Percentiles rank a stretch among this genome's conserved stretches.
phyloP scores from a whole-genome alignment of 352 stramenopile species.

The Phytophthora agathidicida region DNA sequence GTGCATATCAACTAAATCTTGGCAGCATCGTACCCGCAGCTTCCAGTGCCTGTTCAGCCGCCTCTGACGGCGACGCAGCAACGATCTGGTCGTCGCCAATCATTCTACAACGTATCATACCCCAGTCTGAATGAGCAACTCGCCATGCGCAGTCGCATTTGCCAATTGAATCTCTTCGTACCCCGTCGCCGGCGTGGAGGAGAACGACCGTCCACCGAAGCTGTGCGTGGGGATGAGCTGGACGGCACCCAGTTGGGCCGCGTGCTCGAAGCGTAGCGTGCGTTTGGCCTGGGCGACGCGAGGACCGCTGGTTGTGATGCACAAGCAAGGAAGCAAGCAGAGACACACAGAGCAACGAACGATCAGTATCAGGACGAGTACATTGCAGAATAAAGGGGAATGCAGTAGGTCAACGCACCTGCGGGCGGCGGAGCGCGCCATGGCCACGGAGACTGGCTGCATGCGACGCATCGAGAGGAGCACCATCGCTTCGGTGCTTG shows the following conservation, averaged over 20 bases:
- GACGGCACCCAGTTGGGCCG: conserved; percentile 46
- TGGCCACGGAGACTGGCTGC: conserved; percentile 49
- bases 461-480: conserved; percentile 69
- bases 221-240: conserved; percentile 52
- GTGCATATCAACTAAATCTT: conserved; percentile 1
- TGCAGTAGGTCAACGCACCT: conserved; percentile 20
- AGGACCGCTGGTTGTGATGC: conserved; percentile 23
- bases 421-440: conserved; percentile 32
- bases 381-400: not conserved
- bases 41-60: conserved; percentile 53
- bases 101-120: conserved; percentile 27
- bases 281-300: conserved; percentile 33
- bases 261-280: conserved; percentile 44
- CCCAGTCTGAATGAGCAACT: conserved; percentile 1
- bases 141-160: too few species aligned
- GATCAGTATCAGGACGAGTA: not conserved
- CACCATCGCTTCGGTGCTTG: conserved; percentile 42
- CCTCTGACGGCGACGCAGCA: conserved; percentile 50
- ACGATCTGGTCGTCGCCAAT: conserved; percentile 54
- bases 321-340: too few species aligned
- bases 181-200: conserved; percentile 53
- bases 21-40: conserved; percentile 30
- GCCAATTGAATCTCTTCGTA: conserved; percentile 25
- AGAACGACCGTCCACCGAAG: conserved; percentile 67
- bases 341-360: not conserved